Base-by-base conservation (phyloP, 164 flowering plant genomes). In the Amborella trichopoda region DNA sequence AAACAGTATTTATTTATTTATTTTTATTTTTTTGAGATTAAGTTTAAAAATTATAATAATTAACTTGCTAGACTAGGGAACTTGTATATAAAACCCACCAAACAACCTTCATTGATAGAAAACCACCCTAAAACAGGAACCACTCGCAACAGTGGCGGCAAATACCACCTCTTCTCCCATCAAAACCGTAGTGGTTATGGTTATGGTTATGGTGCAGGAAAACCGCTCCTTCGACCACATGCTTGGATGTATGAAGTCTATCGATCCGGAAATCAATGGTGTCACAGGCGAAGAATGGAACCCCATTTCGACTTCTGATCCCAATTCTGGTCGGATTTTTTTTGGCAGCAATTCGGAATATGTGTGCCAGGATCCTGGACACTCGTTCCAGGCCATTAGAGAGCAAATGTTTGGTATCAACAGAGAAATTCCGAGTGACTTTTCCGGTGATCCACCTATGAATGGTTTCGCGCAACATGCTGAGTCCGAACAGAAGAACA, bases 191-290 rank as follows among this genome's bases (percentile, higher is more conserved):
- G 89, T 84, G 13, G 68, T 83, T 0, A 37, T 83, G 14, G 83
- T 83, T 16, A 77, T 77, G 85, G 73, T 88, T 41, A 27, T 88
- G 56, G 86, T 84, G 8, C 81, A 71, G 58, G 97, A 88, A 46
- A 88, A 88, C 61, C 76, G 97, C 8, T 88, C 96, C 1, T 88
- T 88, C 57, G 96, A 88, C 48, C 96, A 88, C 75, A 81, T 83
- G 65, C 49, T 88, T 1, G 97, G 97, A 0, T 88, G 97, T 94
- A 70, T 88, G 79, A 84, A 84, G 53, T 55, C 76, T 26, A 59
- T 78, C 6, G 76, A 84, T 67, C 84, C 84, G 0, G 78, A 78
- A 53, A 84, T 88, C 62, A 44, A 84, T 26, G 95, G 97, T 18
- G 86, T 84, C 13, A 66, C 74, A 4, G 87, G 87, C 0, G 27